Evolutionary conservation across 352 stramenopile genomes (phyloP), one percentile per base, ranked within the genome.

Genomic region (Blastocystis sp.): DNA sequence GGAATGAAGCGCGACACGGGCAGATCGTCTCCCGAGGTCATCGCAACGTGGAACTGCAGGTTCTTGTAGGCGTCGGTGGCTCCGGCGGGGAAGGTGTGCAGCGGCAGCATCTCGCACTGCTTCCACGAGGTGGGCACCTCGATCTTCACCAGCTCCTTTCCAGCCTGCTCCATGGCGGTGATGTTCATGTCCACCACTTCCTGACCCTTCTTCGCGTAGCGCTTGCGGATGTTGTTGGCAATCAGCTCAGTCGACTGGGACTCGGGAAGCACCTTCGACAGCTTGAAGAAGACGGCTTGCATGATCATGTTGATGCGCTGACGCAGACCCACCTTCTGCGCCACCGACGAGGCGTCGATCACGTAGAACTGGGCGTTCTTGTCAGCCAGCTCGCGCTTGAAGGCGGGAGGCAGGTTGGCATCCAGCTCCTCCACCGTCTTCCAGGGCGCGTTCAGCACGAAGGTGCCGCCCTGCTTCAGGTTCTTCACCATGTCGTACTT

Each of bases 401-500:
- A 90, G 65, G 32, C 87, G 87, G 78, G 88, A 4, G 64, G 84
- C 7, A 92, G 27, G 24, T 88, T 84, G 56, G 87, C 75, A 11
- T 88, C 85, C 42, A 87, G 84, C 67, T 89, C 65, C 49, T 86
- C 69, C 14, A 91, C 89, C 44, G 65, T 77, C 65, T 77, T 77
- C 69, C 69, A 79, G n/a, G 69, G 69, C 32, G 69, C 69, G 40
- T 79, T 79, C 48, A 79, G 38, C 48, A 79, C 69, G 29, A 79
- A 79, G 7, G 69, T 79, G 40, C 69, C 69, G n/a, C 89, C 87
- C 57, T 78, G 76, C 42, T 88, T 91, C 7, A 88, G 84, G 46
- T 90, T 90, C 65, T 79, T 87, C 42, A 91, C 85, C 46, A 92
- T 89, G 77, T 92, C 89, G 87, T 90, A 91, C 81, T 91, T 92